Conservation (phyloP, 768 basidiomycete genomes). For the Boletus coccyginus region DNA sequence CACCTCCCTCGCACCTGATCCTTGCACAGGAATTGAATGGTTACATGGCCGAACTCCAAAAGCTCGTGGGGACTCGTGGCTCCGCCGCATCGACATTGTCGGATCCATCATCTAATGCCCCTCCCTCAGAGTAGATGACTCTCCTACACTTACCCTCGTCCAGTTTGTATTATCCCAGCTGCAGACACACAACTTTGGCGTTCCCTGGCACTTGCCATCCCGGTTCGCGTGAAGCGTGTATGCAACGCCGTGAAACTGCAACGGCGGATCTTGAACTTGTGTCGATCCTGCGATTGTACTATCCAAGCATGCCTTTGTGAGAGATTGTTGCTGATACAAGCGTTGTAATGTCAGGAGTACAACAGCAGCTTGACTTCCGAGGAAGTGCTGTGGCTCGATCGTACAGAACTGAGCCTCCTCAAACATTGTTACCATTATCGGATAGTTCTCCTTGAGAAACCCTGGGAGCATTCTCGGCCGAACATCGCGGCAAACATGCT, state of each 20-base stretch:
- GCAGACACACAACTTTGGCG: conserved; percentile 1
- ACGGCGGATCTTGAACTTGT: background rate
- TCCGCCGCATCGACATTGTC: background rate
- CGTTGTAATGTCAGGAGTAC: background rate
- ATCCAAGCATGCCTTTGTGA: background rate
- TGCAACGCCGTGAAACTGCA: background rate
- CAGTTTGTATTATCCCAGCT: conserved; percentile 5
- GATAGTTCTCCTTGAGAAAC: background rate
- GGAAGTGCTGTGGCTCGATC: too few relatives aligned
- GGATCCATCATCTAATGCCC: background rate
- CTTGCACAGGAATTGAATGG: conserved; percentile 27
- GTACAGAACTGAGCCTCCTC: background rate
- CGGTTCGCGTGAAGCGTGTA: background rate
- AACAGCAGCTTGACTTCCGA: background rate
- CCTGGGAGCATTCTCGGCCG: background rate
- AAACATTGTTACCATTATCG: background rate
- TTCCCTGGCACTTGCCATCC: background rate
- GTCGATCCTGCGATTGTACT: too few relatives aligned
- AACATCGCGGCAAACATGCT: background rate
- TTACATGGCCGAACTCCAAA: conserved; percentile 31
- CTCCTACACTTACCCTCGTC: background rate
- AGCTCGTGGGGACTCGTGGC: conserved; percentile 17
- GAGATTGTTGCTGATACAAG: background rate
- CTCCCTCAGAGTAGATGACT: conserved; percentile 12
- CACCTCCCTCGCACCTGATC: conserved; percentile 5